Evolutionary conservation across 768 basidiomycete species (phyloP), one percentile per base, ranked within the genome.

Genomic region (Leccinellum luteum): DNA sequence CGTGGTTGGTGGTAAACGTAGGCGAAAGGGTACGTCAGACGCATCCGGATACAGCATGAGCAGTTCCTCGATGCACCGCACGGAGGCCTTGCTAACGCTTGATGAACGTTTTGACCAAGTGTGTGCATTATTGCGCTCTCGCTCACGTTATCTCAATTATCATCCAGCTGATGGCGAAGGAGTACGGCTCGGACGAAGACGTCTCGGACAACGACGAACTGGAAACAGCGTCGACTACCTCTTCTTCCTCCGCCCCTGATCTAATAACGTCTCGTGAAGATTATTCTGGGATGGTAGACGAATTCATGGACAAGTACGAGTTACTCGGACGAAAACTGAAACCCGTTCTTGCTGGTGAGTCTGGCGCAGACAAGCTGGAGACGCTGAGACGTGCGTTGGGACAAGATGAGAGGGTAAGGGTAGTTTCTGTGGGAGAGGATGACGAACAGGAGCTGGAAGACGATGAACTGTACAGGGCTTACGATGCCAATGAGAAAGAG

Each of bases 31-130:
- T 3, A 79, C 85, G 0, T 93, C 90, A 51, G 89, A 93, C 60
- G 94, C 92, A 9, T 93, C 92, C 21, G 94, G 92, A 13, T 96
- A 96, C 78, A 92, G 90, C 69, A 98, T 99, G 94, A 96, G 91
- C 71, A 94, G 92, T 65, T 94, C 93, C 3, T 93, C 93, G 14
- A 93, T 98, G 90, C 90, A 85, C 75, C 85, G 97, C 47, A 98
- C 92, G 62, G 89, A 94, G 64, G 87, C 92, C 1, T 74, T 98
- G 28, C 85, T 91, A 52, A 89, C 86, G 2, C 78, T 99, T 44
- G 97, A 99, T 67, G 93, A 98, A 67, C 83, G 87, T 12, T 99
- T 98, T 68, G 95, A 98, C 65, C 86, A 93, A 80, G 97, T 93
- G 63, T 60, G 80, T 66, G 19, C 25, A 41, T 54, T n/a, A n/a